Evolutionary conservation across 805 yeast genomes (phyloP).

Genomic region (Barnettozyma siamensis): DNA sequence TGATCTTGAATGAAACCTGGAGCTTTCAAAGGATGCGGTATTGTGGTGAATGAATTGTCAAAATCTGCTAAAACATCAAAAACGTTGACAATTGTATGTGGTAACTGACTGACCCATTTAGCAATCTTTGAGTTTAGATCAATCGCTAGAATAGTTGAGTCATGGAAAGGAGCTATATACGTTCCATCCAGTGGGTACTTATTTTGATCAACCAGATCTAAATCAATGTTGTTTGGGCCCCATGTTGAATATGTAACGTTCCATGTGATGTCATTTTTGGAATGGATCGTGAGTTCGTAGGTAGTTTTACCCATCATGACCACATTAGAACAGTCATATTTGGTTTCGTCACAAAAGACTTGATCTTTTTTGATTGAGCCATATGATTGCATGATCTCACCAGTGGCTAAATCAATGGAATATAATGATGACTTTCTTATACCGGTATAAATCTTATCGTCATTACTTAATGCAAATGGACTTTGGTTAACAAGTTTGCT

Average conservation of each 20-base stretch:
- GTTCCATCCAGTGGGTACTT: constrained; percentile 61
- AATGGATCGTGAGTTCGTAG: constrained; percentile 71
- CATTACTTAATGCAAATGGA: constrained; percentile 69
- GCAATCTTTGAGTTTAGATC: constrained; percentile 65
- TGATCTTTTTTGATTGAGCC: constrained; percentile 37
- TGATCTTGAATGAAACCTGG: constrained; percentile 16
- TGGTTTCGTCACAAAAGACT: constrained; percentile 5
- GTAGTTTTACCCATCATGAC: constrained; percentile 66
- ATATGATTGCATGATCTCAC: constrained; percentile 63
- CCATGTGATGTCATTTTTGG: constrained; percentile 68
- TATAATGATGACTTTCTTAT: constrained; percentile 68
- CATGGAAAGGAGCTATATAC: constrained; percentile 80
- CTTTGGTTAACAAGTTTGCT: constrained; percentile 72
- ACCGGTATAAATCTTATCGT: constrained; percentile 86
- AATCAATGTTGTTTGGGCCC: constrained; percentile 87
- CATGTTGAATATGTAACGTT: constrained; percentile 81
- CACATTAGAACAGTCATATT: constrained; percentile 28
- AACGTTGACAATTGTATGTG: constrained; percentile 66
- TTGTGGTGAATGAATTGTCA: constrained; percentile 36
- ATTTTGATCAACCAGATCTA: constrained; percentile 41
- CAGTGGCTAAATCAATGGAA: constrained; percentile 67
- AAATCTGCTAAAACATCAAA: constrained; percentile 59
- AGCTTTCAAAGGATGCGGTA: constrained; percentile 61
- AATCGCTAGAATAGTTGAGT: constrained; percentile 70
- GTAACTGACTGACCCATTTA: constrained; percentile 71